These are phyloP conservation scores for Pterocarpus santalinus DNA, from an alignment of 306 rosid genomes.

Conservation along the genomic window DNA sequence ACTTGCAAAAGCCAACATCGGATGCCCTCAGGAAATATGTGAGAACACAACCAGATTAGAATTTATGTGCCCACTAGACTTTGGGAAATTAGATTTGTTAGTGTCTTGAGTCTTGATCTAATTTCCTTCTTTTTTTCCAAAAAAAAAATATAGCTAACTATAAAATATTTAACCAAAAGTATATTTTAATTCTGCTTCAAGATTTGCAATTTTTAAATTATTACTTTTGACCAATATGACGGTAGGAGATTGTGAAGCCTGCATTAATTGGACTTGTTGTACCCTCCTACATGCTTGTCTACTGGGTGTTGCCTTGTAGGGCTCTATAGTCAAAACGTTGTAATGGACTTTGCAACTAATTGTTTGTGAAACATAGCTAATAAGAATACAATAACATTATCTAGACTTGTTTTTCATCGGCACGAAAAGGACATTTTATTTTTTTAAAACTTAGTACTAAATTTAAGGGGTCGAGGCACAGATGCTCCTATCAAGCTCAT, in stretches of 20 bases:
- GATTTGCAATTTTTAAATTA: constrained; percentile 17
- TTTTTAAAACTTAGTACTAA: background rate
- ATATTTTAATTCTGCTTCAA: background rate
- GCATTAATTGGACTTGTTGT: constrained; percentile 2
- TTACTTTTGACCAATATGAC: constrained; percentile 48
- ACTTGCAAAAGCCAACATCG: too few species aligned
- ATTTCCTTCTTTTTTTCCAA: background rate
- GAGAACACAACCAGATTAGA: constrained; percentile 20
- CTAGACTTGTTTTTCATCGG: background rate
- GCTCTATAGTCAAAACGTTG: constrained; percentile 41
- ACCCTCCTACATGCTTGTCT: constrained; percentile 37
- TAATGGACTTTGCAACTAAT: constrained; percentile 51
- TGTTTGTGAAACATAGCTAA: background rate
- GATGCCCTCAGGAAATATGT: too few species aligned
- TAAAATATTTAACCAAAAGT: background rate
- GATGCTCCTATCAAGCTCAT: background rate
- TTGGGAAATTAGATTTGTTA: constrained; percentile 28
- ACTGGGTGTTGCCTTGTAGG: background rate
- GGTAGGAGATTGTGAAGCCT: constrained; percentile 46
- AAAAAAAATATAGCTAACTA: too few species aligned
- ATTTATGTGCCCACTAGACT: constrained; percentile 52
- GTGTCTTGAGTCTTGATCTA: constrained; percentile 31
- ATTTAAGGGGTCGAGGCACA: background rate
- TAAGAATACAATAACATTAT: background rate
- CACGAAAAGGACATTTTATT: too few species aligned